Evolutionary conservation across 2,329 filamentous ascomycete genomes (phyloP).

Genomic region (Pseudogymnoascus sp.): DNA sequence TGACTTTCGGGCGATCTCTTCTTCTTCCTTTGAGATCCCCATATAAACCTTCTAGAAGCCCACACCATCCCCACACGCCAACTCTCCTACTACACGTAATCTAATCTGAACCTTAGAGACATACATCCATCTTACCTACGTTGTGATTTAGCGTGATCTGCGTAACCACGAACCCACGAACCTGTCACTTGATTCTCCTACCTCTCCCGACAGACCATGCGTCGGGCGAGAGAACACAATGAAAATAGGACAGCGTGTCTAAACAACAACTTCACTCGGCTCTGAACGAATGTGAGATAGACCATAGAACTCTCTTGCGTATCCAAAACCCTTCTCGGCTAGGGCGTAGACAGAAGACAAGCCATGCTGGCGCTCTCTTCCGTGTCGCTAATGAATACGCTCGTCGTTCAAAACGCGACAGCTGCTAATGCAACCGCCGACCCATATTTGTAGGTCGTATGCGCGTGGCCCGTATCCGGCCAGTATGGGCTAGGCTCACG

Average conservation of each 20-base stretch:
- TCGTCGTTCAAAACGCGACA: conserved; percentile 17
- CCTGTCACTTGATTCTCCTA: background rate
- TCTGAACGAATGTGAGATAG: background rate
- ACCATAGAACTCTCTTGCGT: background rate
- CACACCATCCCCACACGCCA: background rate
- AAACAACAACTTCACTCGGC: background rate
- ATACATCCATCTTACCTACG: background rate
- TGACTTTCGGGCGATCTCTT: background rate
- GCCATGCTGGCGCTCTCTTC: conserved; percentile 33
- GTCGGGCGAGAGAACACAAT: background rate
- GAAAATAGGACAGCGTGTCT: background rate
- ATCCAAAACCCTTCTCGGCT: background rate
- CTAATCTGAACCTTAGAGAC: background rate
- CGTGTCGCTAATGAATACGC: conserved; percentile 25
- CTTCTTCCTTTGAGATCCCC: background rate
- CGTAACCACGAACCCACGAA: background rate
- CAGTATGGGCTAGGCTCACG: conserved; percentile 52
- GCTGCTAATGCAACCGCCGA: conserved; percentile 20
- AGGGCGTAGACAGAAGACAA: background rate
- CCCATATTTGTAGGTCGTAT: conserved; percentile 40
- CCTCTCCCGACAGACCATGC: background rate
- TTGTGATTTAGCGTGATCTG: background rate
- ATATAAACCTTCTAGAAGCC: conserved; percentile 8
- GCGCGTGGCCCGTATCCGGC: conserved; percentile 50
- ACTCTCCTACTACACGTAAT: background rate